Percentiles rank a stretch among this genome's conserved stretches.
Conservation (phyloP, 345 rosid genomes). For the Clarkia xantiana region DNA sequence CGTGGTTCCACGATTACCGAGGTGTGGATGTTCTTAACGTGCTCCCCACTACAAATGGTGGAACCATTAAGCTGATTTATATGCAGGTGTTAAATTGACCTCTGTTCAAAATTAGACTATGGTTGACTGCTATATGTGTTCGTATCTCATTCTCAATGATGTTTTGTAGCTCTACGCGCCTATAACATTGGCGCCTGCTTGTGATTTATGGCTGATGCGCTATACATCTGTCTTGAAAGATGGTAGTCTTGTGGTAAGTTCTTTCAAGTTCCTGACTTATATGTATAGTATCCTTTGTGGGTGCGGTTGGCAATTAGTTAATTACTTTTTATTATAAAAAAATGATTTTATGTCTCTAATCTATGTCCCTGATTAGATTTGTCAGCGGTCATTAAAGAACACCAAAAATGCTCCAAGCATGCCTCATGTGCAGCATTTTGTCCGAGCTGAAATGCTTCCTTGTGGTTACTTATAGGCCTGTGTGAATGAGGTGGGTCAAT, state of each 20-base stretch:
- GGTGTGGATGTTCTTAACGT: slow-evolving; percentile 91
- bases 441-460: slow-evolving; percentile 96
- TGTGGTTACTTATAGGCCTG: slow-evolving; percentile 92
- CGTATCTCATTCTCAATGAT: slow-evolving; percentile 1
- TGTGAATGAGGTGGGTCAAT: slow-evolving; percentile 99
- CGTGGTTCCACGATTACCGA: slow-evolving; percentile 99
- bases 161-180: slow-evolving; percentile 89
- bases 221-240: slow-evolving; percentile 94
- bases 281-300: too few relatives aligned
- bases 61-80: slow-evolving; percentile 97
- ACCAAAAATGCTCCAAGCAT: slow-evolving; percentile 92
- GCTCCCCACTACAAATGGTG: slow-evolving; percentile 98
- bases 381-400: slow-evolving; percentile 89
- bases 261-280: background rate
- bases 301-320: too few relatives aligned
- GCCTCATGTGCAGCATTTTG: slow-evolving; percentile 97
- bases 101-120: background rate
- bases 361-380: too few relatives aligned
- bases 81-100: slow-evolving; percentile 51
- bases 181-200: slow-evolving; percentile 94
- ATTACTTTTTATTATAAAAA: too few relatives aligned
- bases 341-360: background rate
- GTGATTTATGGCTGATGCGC: slow-evolving; percentile 96
- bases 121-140: background rate
- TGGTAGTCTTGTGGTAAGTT: slow-evolving; percentile 93